Conservation (phyloP, 306 rosid species). For the Vicia villosa region DNA sequence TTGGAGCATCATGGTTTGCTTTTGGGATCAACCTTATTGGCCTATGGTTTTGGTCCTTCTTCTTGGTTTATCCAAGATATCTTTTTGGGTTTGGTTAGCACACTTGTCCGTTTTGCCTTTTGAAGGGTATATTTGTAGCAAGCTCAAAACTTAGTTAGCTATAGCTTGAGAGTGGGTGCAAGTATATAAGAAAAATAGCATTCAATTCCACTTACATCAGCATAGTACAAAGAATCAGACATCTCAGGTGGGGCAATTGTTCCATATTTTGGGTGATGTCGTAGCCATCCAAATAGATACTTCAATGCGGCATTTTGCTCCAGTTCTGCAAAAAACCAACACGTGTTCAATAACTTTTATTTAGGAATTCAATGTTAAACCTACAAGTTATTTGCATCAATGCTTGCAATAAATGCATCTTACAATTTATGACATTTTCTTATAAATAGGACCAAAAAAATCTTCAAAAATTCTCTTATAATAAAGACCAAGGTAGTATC, state of each 20-base stretch:
- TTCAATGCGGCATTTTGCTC: constrained; percentile 88
- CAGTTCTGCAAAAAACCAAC: constrained; percentile 66
- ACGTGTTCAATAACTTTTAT: constrained; percentile 14
- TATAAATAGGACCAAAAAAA: too few relatives aligned
- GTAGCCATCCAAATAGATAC: constrained; percentile 88
- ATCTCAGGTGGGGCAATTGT: constrained; percentile 73
- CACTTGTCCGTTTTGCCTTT: background rate
- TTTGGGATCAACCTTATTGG: background rate
- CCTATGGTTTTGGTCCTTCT: background rate
- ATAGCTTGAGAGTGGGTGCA: background rate
- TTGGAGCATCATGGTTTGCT: background rate
- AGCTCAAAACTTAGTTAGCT: background rate
- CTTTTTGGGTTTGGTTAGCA: background rate
- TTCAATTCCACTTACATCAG: constrained; percentile 71
- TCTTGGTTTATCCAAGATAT: background rate
- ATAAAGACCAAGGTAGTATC: background rate
- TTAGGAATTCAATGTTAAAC: constrained; percentile 22
- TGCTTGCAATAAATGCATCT: constrained; percentile 10
- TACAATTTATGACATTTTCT: too few relatives aligned
- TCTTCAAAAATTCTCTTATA: too few relatives aligned
- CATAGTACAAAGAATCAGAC: constrained; percentile 76
- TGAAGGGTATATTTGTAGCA: background rate
- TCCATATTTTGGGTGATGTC: constrained; percentile 84
- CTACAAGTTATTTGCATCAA: constrained; percentile 26
- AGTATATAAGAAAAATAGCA: constrained; percentile 9